A percentile compares a stretch with the other conserved stretches of the same genome.
These are phyloP conservation scores for Vinca major DNA, from an alignment of 305 asterid genomes.

Conservation along the genomic window DNA sequence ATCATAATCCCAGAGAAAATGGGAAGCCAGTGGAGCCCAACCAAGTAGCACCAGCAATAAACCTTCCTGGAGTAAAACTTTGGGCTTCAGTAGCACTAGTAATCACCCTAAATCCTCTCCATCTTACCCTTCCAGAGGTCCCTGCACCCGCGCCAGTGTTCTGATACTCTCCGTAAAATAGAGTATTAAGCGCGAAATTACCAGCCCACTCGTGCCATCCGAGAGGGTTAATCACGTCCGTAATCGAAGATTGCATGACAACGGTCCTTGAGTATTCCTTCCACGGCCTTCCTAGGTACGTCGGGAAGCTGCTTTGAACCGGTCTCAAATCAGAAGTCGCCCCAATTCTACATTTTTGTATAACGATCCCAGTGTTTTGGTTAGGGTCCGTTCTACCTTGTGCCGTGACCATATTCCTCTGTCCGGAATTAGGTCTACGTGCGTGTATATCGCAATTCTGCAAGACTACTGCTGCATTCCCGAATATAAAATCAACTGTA, in stretches of 20 bases:
- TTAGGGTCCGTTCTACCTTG: slow-evolving; percentile 81
- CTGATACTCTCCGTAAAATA: slow-evolving; percentile 57
- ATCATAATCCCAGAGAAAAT: slow-evolving; percentile 26
- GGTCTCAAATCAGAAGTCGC: slow-evolving; percentile 62
- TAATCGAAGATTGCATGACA: slow-evolving; percentile 55
- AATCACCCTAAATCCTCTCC: slow-evolving; percentile 61
- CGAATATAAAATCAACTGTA: slow-evolving; percentile 78
- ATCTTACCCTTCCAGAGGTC: slow-evolving; percentile 50
- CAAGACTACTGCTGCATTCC: slow-evolving; percentile 56
- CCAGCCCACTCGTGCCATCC: slow-evolving; percentile 90
- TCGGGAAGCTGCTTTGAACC: slow-evolving; percentile 43
- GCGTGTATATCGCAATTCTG: slow-evolving; percentile 77
- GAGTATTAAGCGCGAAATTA: slow-evolving; percentile 49
- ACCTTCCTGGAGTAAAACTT: slow-evolving; percentile 42
- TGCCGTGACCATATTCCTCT: slow-evolving; percentile 76
- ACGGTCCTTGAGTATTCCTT: slow-evolving; percentile 66
- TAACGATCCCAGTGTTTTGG: slow-evolving; percentile 86
- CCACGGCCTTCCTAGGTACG: slow-evolving; percentile 78
- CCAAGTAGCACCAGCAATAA: slow-evolving; percentile 69
- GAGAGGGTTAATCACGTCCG: slow-evolving; percentile 48
- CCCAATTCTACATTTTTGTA: slow-evolving; percentile 59
- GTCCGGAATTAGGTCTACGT: slow-evolving; percentile 59
- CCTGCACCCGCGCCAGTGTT: slow-evolving; percentile 71
- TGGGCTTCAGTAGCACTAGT: slow-evolving; percentile 62
- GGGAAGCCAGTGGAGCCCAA: slow-evolving; percentile 68